These are phyloP conservation scores for Lepidium africanum DNA, from an alignment of 345 rosid species.

Conservation along the genomic window DNA sequence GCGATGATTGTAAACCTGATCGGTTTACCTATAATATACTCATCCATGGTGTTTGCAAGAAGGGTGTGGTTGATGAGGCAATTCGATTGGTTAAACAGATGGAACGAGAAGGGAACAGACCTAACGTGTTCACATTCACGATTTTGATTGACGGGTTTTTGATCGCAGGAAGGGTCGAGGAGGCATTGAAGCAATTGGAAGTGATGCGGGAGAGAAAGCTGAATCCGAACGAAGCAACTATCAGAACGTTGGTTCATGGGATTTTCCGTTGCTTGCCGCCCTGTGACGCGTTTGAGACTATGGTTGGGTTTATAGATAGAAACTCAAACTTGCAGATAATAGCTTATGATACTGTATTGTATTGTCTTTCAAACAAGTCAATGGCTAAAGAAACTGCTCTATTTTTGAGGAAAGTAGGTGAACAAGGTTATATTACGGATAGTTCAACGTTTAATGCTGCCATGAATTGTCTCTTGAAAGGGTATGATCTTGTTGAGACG, in stretches of 20 bases:
- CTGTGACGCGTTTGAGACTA: constrained; percentile 46
- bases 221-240: constrained; percentile 67
- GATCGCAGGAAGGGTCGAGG: constrained; percentile 60
- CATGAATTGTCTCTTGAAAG: constrained; percentile 55
- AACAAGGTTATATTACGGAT: constrained; percentile 52
- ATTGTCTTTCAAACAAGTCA: constrained; percentile 50
- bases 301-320: constrained; percentile 44
- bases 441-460: constrained; percentile 48
- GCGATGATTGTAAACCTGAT: constrained; percentile 78
- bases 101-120: constrained; percentile 55
- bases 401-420: constrained; percentile 39
- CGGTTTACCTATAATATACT: constrained; percentile 87
- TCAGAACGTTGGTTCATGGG: constrained; percentile 76
- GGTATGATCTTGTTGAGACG: constrained; percentile 47
- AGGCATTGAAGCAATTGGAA: constrained; percentile 52
- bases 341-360: constrained; percentile 50
- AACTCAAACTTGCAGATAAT: constrained; percentile 42
- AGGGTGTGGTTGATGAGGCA: constrained; percentile 79
- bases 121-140: constrained; percentile 74
- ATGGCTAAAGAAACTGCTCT: constrained; percentile 74
- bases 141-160: constrained; percentile 79
- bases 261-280: constrained; percentile 46
- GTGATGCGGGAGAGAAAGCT: constrained; percentile 52
- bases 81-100: constrained; percentile 76
- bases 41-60: constrained; percentile 78